A percentile compares a stretch with the other conserved stretches of the same genome.
Evolutionary conservation across 2,329 filamentous ascomycete species (phyloP).

Genomic region (Cadophora sp.): DNA sequence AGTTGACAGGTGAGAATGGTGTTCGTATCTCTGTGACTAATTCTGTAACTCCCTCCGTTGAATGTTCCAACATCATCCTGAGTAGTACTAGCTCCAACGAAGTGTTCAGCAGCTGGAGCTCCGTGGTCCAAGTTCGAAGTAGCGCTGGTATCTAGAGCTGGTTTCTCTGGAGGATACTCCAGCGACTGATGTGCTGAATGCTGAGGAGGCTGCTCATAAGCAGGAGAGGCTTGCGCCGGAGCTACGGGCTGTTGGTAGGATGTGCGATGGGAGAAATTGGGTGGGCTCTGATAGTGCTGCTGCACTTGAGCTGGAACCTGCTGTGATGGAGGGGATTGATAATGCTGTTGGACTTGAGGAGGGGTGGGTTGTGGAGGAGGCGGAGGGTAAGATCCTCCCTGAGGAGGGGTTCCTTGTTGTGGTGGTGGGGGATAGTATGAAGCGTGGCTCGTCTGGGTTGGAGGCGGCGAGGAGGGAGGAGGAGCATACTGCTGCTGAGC

Average conservation of each 20-base stretch:
- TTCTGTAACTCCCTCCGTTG: slow-evolving; percentile 92
- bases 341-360: slow-evolving; percentile 27
- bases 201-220: slow-evolving; percentile 37
- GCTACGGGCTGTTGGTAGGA: slow-evolving; percentile 43
- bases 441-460: slow-evolving; percentile 38
- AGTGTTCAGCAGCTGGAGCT: slow-evolving; percentile 55
- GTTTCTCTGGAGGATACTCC: slow-evolving; percentile 41
- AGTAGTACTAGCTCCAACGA: slow-evolving; percentile 66
- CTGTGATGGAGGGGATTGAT: slow-evolving; percentile 25
- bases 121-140: slow-evolving; percentile 48
- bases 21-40: slow-evolving; percentile 91
- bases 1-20: slow-evolving; percentile 88
- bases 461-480: slow-evolving; percentile 43
- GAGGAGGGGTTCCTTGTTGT: slow-evolving; percentile 39
- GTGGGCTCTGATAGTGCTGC: slow-evolving; percentile 38
- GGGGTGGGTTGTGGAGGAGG: slow-evolving; percentile 37
- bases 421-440: slow-evolving; percentile 47
- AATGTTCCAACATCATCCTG: slow-evolving; percentile 94
- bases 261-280: slow-evolving; percentile 45
- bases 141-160: slow-evolving; percentile 43
- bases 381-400: slow-evolving; percentile 38
- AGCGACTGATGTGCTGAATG: slow-evolving; percentile 32
- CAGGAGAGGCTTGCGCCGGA: slow-evolving; percentile 23
- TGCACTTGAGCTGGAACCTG: slow-evolving; percentile 36
- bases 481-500: slow-evolving; percentile 42